Conservation (phyloP, 2,329 filamentous ascomycete genomes). For the Colletotrichum somersetense region DNA sequence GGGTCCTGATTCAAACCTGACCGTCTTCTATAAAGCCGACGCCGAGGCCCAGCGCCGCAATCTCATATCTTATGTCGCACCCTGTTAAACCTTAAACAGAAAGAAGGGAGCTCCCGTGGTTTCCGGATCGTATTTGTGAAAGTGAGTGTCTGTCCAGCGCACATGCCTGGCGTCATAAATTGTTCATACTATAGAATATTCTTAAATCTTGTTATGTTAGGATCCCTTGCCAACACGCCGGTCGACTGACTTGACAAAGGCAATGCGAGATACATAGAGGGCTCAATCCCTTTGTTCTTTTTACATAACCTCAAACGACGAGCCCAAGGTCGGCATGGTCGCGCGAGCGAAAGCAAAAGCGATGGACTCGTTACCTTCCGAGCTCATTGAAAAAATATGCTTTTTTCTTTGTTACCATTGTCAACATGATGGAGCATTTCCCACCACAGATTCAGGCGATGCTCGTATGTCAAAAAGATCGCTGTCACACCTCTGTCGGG, state of each 20-base stretch:
- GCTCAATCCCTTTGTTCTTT: too few relatives aligned
- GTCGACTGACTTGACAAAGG: background rate
- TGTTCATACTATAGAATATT: background rate
- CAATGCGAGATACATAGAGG: too few relatives aligned
- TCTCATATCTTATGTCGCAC: too few relatives aligned
- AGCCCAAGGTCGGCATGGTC: background rate
- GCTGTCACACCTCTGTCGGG: conserved; percentile 15
- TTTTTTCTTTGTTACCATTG: conserved; percentile 26
- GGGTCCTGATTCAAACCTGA: background rate
- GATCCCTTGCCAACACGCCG: background rate
- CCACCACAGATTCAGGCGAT: background rate
- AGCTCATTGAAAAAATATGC: conserved; percentile 33
- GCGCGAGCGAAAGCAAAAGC: background rate
- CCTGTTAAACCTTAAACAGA: background rate
- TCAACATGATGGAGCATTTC: background rate
- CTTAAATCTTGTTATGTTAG: background rate
- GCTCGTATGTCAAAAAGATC: conserved; percentile 1
- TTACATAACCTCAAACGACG: background rate
- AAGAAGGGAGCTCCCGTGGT: background rate
- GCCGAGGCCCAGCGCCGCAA: background rate
- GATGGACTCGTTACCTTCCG: conserved; percentile 29
- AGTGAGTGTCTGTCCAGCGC: background rate
- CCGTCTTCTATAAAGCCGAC: background rate
- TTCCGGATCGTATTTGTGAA: background rate
- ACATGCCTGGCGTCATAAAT: background rate